Evolutionary conservation across 192 early-diverging fungal species (phyloP).

Genomic region (Endogone sp.): DNA sequence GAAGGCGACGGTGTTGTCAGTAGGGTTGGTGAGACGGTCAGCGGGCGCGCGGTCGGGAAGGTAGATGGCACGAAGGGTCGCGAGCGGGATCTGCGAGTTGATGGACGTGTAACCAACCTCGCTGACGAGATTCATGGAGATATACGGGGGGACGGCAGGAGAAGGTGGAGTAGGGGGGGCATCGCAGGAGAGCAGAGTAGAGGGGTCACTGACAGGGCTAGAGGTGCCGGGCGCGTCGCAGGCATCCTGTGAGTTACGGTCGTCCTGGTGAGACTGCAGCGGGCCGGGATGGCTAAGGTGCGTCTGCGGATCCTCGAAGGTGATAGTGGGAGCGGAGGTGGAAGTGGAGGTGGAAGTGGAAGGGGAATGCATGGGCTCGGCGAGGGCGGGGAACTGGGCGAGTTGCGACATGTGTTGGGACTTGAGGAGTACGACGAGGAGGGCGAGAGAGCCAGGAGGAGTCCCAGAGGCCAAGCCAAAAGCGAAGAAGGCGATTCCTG

Average conservation of each 20-base stretch:
- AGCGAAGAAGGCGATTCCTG: background rate
- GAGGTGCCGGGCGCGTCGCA: background rate
- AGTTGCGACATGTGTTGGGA: background rate
- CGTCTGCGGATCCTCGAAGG: background rate
- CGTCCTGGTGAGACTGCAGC: background rate
- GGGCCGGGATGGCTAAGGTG: background rate
- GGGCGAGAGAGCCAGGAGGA: background rate
- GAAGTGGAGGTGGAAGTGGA: background rate
- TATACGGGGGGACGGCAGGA: background rate
- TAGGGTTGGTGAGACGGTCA: conserved; percentile 16
- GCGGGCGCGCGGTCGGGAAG: conserved; percentile 22
- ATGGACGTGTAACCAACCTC: conserved; percentile 30
- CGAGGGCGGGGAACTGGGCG: too few relatives aligned
- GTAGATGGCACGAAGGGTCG: conserved; percentile 29
- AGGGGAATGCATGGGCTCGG: too few relatives aligned
- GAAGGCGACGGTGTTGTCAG: conserved; percentile 38
- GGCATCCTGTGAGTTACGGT: background rate
- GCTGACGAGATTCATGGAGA: background rate
- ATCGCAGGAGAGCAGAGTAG: background rate
- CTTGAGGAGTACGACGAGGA: background rate
- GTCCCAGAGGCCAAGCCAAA: background rate
- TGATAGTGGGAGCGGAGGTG: background rate
- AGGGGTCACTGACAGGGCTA: background rate
- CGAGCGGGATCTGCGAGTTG: conserved; percentile 28
- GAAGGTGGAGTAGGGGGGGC: background rate